phyloP scores from a whole-genome alignment of 179 eudicot genomes.

The Camellia oleifera region DNA sequence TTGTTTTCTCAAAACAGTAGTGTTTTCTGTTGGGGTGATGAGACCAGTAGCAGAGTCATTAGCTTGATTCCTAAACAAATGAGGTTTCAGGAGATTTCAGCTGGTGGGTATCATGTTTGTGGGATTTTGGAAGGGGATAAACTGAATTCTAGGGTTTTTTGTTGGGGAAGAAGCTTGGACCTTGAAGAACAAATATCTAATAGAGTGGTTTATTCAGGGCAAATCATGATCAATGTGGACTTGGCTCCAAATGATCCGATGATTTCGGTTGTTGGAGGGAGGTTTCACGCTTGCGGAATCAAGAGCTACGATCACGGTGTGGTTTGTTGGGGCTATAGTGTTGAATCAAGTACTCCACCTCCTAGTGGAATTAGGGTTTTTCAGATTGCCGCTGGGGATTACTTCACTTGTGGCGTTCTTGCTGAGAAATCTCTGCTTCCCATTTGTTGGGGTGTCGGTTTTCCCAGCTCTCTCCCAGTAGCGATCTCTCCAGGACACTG shows the following conservation, averaged over 20 bases:
- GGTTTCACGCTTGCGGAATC: conserved; percentile 87
- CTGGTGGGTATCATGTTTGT: conserved; percentile 92
- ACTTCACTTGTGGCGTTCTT: conserved; percentile 75
- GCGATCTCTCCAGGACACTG: conserved; percentile 75
- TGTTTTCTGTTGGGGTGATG: conserved; percentile 90
- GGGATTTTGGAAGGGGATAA: conserved; percentile 67
- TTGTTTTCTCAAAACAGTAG: conserved; percentile 65
- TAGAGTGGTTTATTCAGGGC: conserved; percentile 15
- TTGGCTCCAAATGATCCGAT: conserved; percentile 55
- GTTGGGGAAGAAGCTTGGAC: conserved; percentile 79
- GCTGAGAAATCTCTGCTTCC: conserved; percentile 50
- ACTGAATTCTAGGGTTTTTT: conserved; percentile 50
- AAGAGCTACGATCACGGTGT: conserved; percentile 57
- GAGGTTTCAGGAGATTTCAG: conserved; percentile 64
- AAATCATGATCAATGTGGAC: conserved; percentile 45
- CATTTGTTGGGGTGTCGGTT: conserved; percentile 80
- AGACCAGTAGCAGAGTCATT: conserved; percentile 56
- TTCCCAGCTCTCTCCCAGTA: conserved; percentile 66
- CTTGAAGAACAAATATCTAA: conserved; percentile 43
- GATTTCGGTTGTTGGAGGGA: conserved; percentile 80
- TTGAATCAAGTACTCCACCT: conserved; percentile 49
- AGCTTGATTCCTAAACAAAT: conserved; percentile 43
- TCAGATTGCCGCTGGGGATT: conserved; percentile 80
- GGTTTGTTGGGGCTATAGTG: conserved; percentile 76
- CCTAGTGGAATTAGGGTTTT: conserved; percentile 55